Conservation (phyloP, 495 filamentous ascomycete species). For the Antarctomyces pellizariae region DNA sequence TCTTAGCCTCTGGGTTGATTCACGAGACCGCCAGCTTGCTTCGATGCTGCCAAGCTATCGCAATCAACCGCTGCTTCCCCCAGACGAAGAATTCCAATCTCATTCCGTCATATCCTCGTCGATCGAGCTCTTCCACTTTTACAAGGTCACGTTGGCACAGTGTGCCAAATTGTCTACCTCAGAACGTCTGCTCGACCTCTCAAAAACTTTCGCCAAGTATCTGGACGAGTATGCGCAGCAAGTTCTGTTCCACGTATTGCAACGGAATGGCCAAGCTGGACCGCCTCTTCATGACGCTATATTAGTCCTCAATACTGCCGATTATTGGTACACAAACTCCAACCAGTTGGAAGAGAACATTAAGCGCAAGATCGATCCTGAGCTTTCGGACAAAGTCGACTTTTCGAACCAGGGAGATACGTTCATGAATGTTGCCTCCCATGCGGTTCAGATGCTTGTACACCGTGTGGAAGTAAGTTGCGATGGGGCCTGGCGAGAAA, state of each 20-base stretch:
- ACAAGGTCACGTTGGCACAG: constrained; percentile 72
- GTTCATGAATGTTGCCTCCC: constrained; percentile 85
- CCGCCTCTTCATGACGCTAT: constrained; percentile 56
- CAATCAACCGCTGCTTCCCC: constrained; percentile 50
- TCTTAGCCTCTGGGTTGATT: constrained; percentile 88
- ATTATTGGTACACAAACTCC: constrained; percentile 89
- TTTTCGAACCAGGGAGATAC: constrained; percentile 80
- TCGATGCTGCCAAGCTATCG: constrained; percentile 76
- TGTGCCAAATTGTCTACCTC: constrained; percentile 92
- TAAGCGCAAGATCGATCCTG: constrained; percentile 63
- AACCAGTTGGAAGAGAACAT: constrained; percentile 87
- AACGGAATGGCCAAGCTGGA: constrained; percentile 30
- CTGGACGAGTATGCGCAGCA: constrained; percentile 90
- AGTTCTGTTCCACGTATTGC: constrained; percentile 58
- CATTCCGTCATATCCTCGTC: constrained; percentile 83
- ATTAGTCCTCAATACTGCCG: constrained; percentile 81
- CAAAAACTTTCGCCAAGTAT: constrained; percentile 73
- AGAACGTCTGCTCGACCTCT: constrained; percentile 61
- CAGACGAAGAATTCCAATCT: constrained; percentile 79
- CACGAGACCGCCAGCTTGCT: constrained; percentile 76
- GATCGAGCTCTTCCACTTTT: constrained; percentile 92
- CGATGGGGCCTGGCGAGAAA: constrained; percentile 83
- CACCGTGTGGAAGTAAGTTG: constrained; percentile 58
- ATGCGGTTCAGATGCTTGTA: constrained; percentile 64
- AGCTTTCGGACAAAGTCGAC: constrained; percentile 52